These are phyloP conservation scores for Paradendryphiella salina DNA, from an alignment of 2,329 filamentous ascomycete genomes.

Conservation along the genomic window DNA sequence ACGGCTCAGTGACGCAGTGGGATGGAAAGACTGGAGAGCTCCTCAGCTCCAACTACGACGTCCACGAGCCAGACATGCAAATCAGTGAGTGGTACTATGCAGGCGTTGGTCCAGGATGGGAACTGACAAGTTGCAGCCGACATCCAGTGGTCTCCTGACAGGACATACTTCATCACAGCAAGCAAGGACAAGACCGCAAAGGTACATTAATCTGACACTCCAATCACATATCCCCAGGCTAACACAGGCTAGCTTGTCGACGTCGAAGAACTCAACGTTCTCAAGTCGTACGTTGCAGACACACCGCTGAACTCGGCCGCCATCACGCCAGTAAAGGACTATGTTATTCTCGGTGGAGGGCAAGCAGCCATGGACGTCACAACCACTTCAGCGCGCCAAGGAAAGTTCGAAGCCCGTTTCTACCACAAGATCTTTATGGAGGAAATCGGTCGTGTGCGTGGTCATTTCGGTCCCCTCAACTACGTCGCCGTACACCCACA, in stretches of 20 bases:
- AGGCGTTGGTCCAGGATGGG: not conserved
- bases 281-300: conserved; percentile 91
- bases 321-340: conserved; percentile 95
- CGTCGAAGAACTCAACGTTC: conserved; percentile 80
- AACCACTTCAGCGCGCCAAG: conserved; percentile 87
- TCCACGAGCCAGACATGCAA: conserved; percentile 82
- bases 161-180: conserved; percentile 97
- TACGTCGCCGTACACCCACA: conserved; percentile 92
- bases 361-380: conserved; percentile 99
- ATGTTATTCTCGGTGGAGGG: conserved; percentile 95
- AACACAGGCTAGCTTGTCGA: conserved; percentile 67
- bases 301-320: conserved; percentile 95
- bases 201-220: conserved; percentile 52
- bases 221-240: conserved; percentile 1
- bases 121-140: conserved; percentile 78
- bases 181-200: conserved; percentile 98
- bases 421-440: conserved; percentile 99
- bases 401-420: conserved; percentile 98
- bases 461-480: conserved; percentile 96
- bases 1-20: conserved; percentile 87
- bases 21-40: conserved; percentile 90
- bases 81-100: conserved; percentile 56
- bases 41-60: conserved; percentile 74
- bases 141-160: conserved; percentile 90
- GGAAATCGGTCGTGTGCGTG: conserved; percentile 94